phyloP scores from a whole-genome alignment of 768 basidiomycete species.

The Serendipita sp. region DNA sequence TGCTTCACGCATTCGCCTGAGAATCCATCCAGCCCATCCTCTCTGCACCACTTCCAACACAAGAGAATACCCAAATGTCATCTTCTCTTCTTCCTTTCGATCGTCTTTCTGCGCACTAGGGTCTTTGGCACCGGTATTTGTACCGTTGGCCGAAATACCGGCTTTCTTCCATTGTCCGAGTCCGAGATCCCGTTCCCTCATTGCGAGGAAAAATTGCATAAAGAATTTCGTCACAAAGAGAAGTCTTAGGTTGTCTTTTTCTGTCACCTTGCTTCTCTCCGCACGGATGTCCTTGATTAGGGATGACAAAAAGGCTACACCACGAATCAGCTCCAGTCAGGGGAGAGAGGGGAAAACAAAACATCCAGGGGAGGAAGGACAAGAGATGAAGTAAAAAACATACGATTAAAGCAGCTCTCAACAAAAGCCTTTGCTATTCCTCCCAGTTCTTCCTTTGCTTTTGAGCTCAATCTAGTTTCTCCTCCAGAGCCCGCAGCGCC shows the following conservation, averaged over 20 bases:
- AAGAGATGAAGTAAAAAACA: constrained; percentile 19
- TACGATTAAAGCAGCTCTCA: constrained; percentile 77
- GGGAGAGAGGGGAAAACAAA: not conserved
- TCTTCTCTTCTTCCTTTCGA: constrained; percentile 14
- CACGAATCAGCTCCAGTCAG: not conserved
- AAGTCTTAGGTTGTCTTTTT: constrained; percentile 82
- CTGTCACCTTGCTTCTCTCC: constrained; percentile 81
- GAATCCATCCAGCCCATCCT: constrained; percentile 77
- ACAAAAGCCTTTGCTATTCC: constrained; percentile 56
- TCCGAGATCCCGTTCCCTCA: constrained; percentile 22
- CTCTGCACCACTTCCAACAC: constrained; percentile 78
- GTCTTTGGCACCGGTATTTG: constrained; percentile 25
- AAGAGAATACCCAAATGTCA: constrained; percentile 19
- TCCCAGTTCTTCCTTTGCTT: constrained; percentile 49
- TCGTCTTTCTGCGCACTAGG: not conserved
- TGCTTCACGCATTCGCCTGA: constrained; percentile 73
- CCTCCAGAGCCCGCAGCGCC: not conserved
- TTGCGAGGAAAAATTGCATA: constrained; percentile 67
- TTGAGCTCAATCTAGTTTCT: constrained; percentile 14
- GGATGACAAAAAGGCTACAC: constrained; percentile 63
- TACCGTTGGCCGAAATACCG: constrained; percentile 17
- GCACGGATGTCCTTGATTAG: constrained; percentile 87
- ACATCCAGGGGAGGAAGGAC: constrained; percentile 5
- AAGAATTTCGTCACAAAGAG: constrained; percentile 83
- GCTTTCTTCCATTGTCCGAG: not conserved